Conservation (phyloP, 176 grass and related monocot species). For the Carex kokanica region DNA sequence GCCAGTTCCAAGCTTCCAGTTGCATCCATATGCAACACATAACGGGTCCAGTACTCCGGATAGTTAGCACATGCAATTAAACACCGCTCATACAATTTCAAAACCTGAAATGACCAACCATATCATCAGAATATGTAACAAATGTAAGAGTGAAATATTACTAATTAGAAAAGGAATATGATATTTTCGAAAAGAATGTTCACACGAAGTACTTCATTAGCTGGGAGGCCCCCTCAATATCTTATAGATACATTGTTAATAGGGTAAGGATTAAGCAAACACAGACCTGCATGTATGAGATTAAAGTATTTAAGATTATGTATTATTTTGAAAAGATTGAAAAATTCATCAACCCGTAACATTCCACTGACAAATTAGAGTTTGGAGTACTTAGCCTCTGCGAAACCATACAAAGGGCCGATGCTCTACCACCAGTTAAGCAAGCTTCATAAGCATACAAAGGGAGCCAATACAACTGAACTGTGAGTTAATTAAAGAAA, state of each 20-base stretch:
- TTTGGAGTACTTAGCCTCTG: slow-evolving; percentile 99
- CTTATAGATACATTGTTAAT: slow-evolving; percentile 98
- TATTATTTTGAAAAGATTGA: slow-evolving; percentile 22
- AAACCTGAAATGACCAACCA: slow-evolving; percentile 68
- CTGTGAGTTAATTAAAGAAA: slow-evolving; percentile 76
- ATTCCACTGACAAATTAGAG: slow-evolving; percentile 96
- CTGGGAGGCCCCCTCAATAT: slow-evolving; percentile 91
- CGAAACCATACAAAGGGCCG: slow-evolving; percentile 87
- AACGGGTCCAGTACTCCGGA: slow-evolving; percentile 97
- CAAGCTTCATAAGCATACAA: slow-evolving; percentile 88
- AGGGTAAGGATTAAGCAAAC: slow-evolving; percentile 98
- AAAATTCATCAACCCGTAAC: slow-evolving; percentile 91
- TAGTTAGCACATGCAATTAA: slow-evolving; percentile 94
- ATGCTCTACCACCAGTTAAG: slow-evolving; percentile 97
- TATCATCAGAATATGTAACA: slow-evolving; percentile 40
- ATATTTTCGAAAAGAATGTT: slow-evolving; percentile 41
- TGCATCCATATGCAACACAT: slow-evolving; percentile 87
- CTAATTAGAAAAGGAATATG: slow-evolving; percentile 32
- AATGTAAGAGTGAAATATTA: slow-evolving; percentile 16
- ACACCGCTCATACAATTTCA: slow-evolving; percentile 98
- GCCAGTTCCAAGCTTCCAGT: slow-evolving; percentile 88
- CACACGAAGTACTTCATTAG: slow-evolving; percentile 98
- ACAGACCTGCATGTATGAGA: slow-evolving; percentile 99
- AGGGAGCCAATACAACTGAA: slow-evolving; percentile 90
- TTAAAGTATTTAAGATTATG: slow-evolving; percentile 76